Conservation (phyloP, 129 eudicot species). For the Centaurea solstitialis region DNA sequence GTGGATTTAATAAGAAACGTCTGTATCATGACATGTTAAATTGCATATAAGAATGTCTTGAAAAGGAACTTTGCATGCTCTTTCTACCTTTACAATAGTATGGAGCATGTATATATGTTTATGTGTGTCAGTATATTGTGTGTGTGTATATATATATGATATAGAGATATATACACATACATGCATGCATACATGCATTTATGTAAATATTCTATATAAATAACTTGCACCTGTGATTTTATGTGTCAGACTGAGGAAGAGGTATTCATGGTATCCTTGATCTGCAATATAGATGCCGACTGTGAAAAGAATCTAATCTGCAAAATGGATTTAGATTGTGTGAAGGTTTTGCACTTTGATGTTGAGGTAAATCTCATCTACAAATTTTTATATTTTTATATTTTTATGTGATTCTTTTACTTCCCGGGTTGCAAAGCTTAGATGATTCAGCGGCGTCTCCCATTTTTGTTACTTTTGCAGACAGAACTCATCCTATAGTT, state of each 20-base stretch:
- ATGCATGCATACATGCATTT: background rate
- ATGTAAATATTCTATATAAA: background rate
- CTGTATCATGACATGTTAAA: too few species aligned
- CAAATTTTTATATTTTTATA: background rate
- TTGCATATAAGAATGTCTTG: too few species aligned
- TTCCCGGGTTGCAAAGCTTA: background rate
- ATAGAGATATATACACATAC: too few species aligned
- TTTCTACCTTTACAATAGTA: too few species aligned
- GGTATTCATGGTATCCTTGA: conserved; percentile 87
- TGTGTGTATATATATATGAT: too few species aligned
- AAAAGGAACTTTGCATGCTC: too few species aligned
- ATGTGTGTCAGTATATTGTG: too few species aligned
- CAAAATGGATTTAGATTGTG: conserved; percentile 89
- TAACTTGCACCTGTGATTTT: conserved; percentile 1
- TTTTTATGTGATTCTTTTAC: background rate
- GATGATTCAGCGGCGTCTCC: background rate
- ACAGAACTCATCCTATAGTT: background rate
- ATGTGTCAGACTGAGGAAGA: conserved; percentile 73
- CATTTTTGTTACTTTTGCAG: background rate
- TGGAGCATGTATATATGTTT: too few species aligned
- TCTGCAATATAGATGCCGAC: conserved; percentile 81
- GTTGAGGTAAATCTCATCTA: conserved; percentile 65
- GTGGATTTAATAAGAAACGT: too few species aligned
- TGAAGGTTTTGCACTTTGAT: conserved; percentile 83
- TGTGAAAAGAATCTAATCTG: conserved; percentile 84